Evolutionary conservation across 495 filamentous ascomycete species (phyloP).

Genomic region (Opeltia flavorubescens): DNA sequence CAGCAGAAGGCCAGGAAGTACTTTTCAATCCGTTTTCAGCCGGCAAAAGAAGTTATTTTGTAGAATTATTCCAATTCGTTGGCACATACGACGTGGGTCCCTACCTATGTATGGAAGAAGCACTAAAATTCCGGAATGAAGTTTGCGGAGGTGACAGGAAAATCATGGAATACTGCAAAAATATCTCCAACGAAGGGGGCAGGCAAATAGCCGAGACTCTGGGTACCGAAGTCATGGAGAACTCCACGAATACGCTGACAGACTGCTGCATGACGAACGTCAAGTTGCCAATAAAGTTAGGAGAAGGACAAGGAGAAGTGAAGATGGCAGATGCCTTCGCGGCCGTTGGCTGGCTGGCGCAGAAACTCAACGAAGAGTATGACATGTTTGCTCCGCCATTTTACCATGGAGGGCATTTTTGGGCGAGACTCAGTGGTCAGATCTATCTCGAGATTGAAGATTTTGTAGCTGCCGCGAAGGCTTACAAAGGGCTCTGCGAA

Average conservation of each 20-base stretch:
- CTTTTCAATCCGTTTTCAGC: conserved; percentile 35
- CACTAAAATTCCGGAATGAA: conserved; percentile 49
- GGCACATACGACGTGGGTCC: conserved; percentile 61
- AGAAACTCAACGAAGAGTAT: conserved; percentile 35
- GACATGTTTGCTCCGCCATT: conserved; percentile 57
- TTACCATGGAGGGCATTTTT: conserved; percentile 43
- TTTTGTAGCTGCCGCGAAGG: conserved; percentile 54
- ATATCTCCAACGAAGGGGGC: conserved; percentile 46
- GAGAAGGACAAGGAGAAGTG: conserved; percentile 11
- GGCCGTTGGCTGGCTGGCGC: conserved; percentile 43
- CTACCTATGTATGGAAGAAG: conserved; percentile 55
- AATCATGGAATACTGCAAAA: conserved; percentile 43
- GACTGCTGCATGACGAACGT: conserved; percentile 53
- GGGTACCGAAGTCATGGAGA: conserved; percentile 57
- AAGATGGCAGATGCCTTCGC: conserved; percentile 18
- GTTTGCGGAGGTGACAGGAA: conserved; percentile 61
- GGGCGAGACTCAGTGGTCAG: conserved; percentile 65
- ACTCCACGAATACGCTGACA: conserved; percentile 27
- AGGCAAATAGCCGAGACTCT: conserved; percentile 41
- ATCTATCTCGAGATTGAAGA: conserved; percentile 64
- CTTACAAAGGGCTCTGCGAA: conserved; percentile 47
- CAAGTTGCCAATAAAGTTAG: conserved; percentile 47
- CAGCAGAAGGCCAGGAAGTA: conserved; percentile 20
- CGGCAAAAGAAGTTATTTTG: conserved; percentile 38
- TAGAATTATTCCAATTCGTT: conserved; percentile 61